These are phyloP conservation scores for Magnolia sinica DNA, from an alignment of 164 flowering plant species.

Conservation along the genomic window DNA sequence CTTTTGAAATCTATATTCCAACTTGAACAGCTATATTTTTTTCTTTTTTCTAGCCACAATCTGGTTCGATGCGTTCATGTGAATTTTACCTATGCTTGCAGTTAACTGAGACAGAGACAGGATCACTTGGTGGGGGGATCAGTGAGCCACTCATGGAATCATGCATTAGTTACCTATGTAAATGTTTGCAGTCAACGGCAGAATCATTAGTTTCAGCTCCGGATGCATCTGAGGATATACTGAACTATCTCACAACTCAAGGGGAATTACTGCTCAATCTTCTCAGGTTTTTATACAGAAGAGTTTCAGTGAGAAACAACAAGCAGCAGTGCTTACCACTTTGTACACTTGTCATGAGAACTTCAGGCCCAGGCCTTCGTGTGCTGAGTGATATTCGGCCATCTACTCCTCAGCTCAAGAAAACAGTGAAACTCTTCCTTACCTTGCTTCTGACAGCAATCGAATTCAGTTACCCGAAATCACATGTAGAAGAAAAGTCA, in stretches of 20 bases:
- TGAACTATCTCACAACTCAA: constrained; percentile 55
- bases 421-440: constrained; percentile 44
- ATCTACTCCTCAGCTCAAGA: constrained; percentile 28
- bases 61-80: not conserved
- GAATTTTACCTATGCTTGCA: constrained; percentile 25
- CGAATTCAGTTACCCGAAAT: constrained; percentile 25
- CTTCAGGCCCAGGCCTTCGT: constrained; percentile 53
- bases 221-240: constrained; percentile 43
- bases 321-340: constrained; percentile 24
- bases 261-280: constrained; percentile 66
- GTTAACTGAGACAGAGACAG: constrained; percentile 30
- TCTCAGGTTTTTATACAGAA: constrained; percentile 30
- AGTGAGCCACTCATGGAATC: constrained; percentile 41
- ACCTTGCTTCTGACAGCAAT: constrained; percentile 47
- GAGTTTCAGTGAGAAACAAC: constrained; percentile 6
- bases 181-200: constrained; percentile 35
- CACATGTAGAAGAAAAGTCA: constrained; percentile 1
- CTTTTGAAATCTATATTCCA: not conserved
- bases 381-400: constrained; percentile 41
- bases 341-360: constrained; percentile 44
- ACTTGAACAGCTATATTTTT: not conserved
- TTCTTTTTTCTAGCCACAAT: not conserved
- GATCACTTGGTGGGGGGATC: constrained; percentile 23
- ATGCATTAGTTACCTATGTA: constrained; percentile 51
- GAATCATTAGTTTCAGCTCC: constrained; percentile 37